phyloP scores from a whole-genome alignment of 306 rosid genomes.

The Alnus rubra region DNA sequence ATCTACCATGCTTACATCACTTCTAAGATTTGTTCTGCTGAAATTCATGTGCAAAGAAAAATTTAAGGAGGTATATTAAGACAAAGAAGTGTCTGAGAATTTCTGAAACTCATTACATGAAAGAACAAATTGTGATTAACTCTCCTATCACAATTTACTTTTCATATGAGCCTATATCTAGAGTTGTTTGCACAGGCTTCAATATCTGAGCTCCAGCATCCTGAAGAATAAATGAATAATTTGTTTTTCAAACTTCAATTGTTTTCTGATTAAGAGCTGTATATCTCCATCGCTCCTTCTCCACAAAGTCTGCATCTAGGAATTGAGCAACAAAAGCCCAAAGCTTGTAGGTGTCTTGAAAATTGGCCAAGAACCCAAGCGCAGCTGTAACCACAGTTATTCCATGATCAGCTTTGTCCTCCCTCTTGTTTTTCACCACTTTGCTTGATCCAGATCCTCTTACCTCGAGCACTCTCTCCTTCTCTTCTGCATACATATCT shows the following conservation, averaged over 20 bases:
- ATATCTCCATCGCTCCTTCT: constrained; percentile 96
- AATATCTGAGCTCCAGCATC: constrained; percentile 13
- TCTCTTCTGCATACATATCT: constrained; percentile 71
- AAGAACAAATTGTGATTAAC: constrained; percentile 17
- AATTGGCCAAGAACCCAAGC: constrained; percentile 74
- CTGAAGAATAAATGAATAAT: constrained; percentile 29
- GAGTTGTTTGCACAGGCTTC: constrained; percentile 20
- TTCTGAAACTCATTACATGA: constrained; percentile 4
- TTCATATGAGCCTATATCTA: not conserved
- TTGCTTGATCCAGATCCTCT: constrained; percentile 38
- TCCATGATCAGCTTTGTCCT: constrained; percentile 48
- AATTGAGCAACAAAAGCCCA: constrained; percentile 91
- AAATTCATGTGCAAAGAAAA: no score
- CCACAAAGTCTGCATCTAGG: constrained; percentile 92
- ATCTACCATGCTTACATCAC: no score
- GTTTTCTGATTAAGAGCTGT: constrained; percentile 80
- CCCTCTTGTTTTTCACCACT: constrained; percentile 33
- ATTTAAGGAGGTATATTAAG: not conserved
- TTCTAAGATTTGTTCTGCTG: no score
- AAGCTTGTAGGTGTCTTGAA: constrained; percentile 74
- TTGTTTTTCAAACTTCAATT: constrained; percentile 52
- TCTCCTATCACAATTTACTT: constrained; percentile 7
- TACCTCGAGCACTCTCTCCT: constrained; percentile 50
- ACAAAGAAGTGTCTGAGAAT: not conserved
- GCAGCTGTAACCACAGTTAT: constrained; percentile 86